Conservation (phyloP, 1,139 yeast genomes). For the Sugiyamaella japonica region DNA sequence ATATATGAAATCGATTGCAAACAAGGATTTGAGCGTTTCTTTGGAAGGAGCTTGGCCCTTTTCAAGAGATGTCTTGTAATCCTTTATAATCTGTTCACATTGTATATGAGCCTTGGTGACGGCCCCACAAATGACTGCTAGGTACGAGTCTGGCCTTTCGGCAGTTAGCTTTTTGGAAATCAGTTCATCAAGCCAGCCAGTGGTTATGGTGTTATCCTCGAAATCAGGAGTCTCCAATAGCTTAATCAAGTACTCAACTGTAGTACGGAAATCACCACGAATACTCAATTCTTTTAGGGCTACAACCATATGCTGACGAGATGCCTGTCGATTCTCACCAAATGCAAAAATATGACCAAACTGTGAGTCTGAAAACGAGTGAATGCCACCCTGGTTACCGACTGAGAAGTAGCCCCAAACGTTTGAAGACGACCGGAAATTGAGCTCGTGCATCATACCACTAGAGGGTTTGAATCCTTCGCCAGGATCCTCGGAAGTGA, state of each 20-base stretch:
- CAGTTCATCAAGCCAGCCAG: conserved; percentile 98
- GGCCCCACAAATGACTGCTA: conserved; percentile 97
- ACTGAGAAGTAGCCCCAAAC: conserved; percentile 99
- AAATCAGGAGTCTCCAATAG: conserved; percentile 94
- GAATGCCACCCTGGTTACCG: conserved; percentile 94
- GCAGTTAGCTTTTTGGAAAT: conserved; percentile 91
- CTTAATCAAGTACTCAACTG: conserved; percentile 94
- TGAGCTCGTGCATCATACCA: conserved; percentile 92
- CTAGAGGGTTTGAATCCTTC: conserved; percentile 99
- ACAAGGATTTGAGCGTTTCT: conserved; percentile 76
- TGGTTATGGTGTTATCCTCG: conserved; percentile 92
- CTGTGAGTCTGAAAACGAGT: conserved; percentile 96
- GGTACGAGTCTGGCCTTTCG: conserved; percentile 87
- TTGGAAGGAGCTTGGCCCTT: conserved; percentile 94
- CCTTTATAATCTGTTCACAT: conserved; percentile 67
- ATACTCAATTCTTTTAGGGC: conserved; percentile 94
- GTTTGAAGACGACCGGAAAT: conserved; percentile 93
- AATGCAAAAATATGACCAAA: conserved; percentile 98
- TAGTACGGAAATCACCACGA: conserved; percentile 97
- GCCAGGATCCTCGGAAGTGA: conserved; percentile 98
- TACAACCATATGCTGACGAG: conserved; percentile 98
- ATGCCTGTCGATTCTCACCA: conserved; percentile 97
- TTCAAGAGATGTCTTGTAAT: conserved; percentile 72
- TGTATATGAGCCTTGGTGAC: conserved; percentile 88
- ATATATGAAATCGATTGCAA: conserved; percentile 91